Base-by-base conservation (phyloP, 176 grass and related monocot genomes). In the Triticum turgidum region DNA sequence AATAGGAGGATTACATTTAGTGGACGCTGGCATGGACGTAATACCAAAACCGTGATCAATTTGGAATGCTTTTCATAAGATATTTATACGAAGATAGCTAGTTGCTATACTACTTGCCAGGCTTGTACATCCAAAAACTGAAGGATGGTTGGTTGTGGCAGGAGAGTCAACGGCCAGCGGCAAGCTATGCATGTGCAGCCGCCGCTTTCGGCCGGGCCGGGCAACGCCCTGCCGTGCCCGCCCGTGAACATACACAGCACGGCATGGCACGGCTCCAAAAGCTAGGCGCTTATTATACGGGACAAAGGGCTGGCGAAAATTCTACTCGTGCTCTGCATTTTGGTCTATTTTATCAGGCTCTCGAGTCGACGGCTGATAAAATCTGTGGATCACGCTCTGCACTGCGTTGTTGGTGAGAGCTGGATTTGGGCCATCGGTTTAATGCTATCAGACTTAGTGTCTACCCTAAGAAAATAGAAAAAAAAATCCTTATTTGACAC, bases 181-280 rank as follows among this genome's bases (percentile, higher is more conserved):
- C 74, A 84, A 41, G 85, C 20, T 76, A 81, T 81, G 66, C 85
- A 85, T 87, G 89, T 88, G 80, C 52, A 4, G 80, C 80, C n/a
- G 66, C 58, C 42, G 11, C 89, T 90, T 90, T 90, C 74, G 80
- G 89, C 88, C 52, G 30, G 32, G 72, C 79, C 88, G 68, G 33
- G 24, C 70, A 30, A 73, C 51, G 68, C 65, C 45, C 42, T 63
- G 69, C 77, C 77, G 61, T 33, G 56, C 58, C 12, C 58, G 54
- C 73, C 65, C 79, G 56, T 76, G 80, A 52, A 80, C 84, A 38
- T 9, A 39, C 15, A 29, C 27, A 14, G 56, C 70, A 73, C 38
- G 22, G 69, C 82, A 38, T 17, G 17, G 65, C 87, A 30, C 29
- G 10, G 52, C 51, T 39, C 78, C 56, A 73, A 74, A 81, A 37